Evolutionary conservation across 495 filamentous ascomycete genomes (phyloP), one percentile per base, ranked within the genome.

Genomic region (Ramalina peruviana): DNA sequence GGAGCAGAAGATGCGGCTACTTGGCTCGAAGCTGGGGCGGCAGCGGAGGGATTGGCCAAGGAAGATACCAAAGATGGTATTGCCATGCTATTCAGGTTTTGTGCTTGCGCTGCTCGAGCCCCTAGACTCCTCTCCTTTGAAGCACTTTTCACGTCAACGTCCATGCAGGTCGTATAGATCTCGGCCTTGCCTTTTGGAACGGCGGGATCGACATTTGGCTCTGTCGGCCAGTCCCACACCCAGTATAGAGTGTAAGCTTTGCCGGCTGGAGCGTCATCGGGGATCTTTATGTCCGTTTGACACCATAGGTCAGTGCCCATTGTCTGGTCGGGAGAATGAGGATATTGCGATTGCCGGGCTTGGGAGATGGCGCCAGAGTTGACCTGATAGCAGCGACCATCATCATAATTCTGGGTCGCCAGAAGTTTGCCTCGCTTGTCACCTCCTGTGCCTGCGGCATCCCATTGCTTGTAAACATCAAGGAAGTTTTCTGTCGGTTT

Each of bases 141-240:
- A 36, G 41, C 30, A 42, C 40, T 38, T 40, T 30, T 51, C 46
- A 68, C 65, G 38, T 83, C 65, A 52, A 89, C 72, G 63, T 95
- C 88, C 57, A 86, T 77, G 58, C 88, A 90, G 7, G 81, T 81
- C 0, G 85, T 88, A 61, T 94, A 95, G 51, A 80, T 74, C 62
- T 95, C 81, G 49, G 71, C 68, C 52, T 75, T 80, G 19, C 74
- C 73, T 1, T 73, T 58, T 3, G 74, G 73, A 13, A 71, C 59
- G 33, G 46, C 64, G 41, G 65, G 71, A 57, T 73, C 70, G 20
- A 51, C 59, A 12, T 59, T 61, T 13, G 74, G 63, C 12, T 62
- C 63, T 0, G 76, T 81, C 4, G 83, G 80, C 86, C 86, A 96
- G 55, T 93, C 81, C 88, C 88, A 94, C 4, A 94, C 79, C 88